Evolutionary conservation across 805 yeast species (phyloP), one percentile per base, ranked within the genome.

Genomic region (Tetrapisispora phaffii): DNA sequence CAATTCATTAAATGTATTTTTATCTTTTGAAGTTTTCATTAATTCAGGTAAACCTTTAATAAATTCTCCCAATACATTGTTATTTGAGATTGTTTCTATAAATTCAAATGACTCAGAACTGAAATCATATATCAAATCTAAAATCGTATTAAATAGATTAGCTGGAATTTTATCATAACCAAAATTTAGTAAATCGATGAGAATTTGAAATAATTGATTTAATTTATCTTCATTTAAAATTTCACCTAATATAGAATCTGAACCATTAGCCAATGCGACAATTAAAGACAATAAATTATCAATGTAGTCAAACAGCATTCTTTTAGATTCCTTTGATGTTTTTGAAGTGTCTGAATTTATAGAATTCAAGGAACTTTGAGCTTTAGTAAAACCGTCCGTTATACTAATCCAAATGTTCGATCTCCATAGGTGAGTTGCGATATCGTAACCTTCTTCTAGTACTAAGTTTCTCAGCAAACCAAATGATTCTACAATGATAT

Each of bases 401-500:
- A 87, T 71, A 23, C 75, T 65, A 0, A 74, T 69, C 84, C 95
- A 81, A 35, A 90, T 77, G 49, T 83, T 79, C 16, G 79, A 77
- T 58, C 97, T 76, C 85, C 94, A 83, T 44, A 85, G 61, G 60
- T 76, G 77, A 19, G 77, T 75, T 23, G 87, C 78, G 32, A 86
- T 74, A 50, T 86, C 95, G 54, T 85, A 81, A 19, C 96, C 97
- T 64, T 88, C 95, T 57, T 86, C 95, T 44, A 86, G 71, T 2
- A 83, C 81, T 45, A 90, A 58, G 58, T 84, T 87, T 59, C 96
- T 75, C 50, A 93, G 66, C 21, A 90, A 68, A 1, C 96, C 97
- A 54, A 78, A 81, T 1, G 90, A 72, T 55, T 84, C 94, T 19
- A 84, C 83, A 17, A 85, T 82, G 38, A 86, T 77, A 52, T 87